Evolutionary conservation across 805 yeast genomes (phyloP), one percentile per base, ranked within the genome.

Genomic region (Candida xiaguanensis): DNA sequence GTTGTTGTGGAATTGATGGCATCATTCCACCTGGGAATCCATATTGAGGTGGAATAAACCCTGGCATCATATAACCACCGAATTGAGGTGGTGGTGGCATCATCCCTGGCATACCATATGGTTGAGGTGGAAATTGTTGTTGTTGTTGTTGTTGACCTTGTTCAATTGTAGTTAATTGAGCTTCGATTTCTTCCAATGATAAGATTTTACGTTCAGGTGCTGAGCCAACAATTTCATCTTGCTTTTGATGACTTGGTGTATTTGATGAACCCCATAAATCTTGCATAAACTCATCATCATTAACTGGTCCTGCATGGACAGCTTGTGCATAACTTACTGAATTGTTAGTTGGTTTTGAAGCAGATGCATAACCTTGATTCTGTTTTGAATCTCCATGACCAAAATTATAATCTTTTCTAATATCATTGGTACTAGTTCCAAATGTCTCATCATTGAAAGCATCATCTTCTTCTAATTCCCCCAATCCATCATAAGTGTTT

Each of bases 111-210:
- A 58, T 56, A 12, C 63, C 64, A 48, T 53, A 63, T 27, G 55
- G 63, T 41, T 59, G 68, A 25, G 60, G 65, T 32, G 59, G 60
- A 36, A 44, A 52, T 36, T 50, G 65, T 43, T 52, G 58, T 34
- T 47, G 48, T 13, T 40, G 58, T 20, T 47, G 52, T 16, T 47
- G 54, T 29, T 56, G 63, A 36, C 50, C 36, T 31, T 52, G 52
- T 41, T 65, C 73, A 40, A 72, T 67, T 4, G 74, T 70, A 43
- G 80, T 67, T 55, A 82, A 67, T 51, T 80, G 87, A 7, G 95
- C 87, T 63, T 89, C 96, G 47, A 89, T 76, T 51, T 89, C 95
- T 56, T 85, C 91, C 57, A 87, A 68, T 8, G 95, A 83, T 49
- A 85, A 61, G 16, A 82, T 72, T 50, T 73, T 74, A 49, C 69